Conservation (phyloP, 257 asterid genomes). For the Catharanthus roseus region DNA sequence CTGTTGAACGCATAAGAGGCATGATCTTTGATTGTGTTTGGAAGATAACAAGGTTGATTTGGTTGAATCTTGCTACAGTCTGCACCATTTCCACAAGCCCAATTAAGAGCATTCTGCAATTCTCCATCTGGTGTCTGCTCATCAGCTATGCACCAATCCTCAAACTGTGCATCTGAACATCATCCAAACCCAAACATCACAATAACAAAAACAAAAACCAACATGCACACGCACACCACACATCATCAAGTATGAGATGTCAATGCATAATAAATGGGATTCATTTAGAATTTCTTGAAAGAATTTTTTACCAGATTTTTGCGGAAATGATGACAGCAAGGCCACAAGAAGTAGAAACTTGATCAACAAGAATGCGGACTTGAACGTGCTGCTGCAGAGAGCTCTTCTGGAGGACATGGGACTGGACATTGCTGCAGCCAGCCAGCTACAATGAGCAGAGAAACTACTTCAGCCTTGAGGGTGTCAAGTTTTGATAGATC, state of each 20-base stretch:
- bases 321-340: slow-evolving; percentile 31
- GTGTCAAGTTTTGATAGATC: neutral
- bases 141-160: slow-evolving; percentile 80
- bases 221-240: too few species aligned
- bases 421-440: slow-evolving; percentile 22
- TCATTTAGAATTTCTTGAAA: neutral
- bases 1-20: slow-evolving; percentile 86
- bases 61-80: slow-evolving; percentile 49
- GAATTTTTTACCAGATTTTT: slow-evolving; percentile 35
- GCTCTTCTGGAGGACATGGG: slow-evolving; percentile 13
- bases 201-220: neutral
- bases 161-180: slow-evolving; percentile 56
- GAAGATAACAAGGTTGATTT: slow-evolving; percentile 40
- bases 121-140: slow-evolving; percentile 63
- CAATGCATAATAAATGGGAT: neutral
- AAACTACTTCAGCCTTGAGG: neutral
- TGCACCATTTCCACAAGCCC: slow-evolving; percentile 87
- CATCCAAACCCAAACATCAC: too few species aligned
- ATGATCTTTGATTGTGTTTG: slow-evolving; percentile 54
- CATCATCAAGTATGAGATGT: neutral
- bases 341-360: slow-evolving; percentile 32
- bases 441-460: neutral
- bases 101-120: slow-evolving; percentile 46
- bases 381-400: slow-evolving; percentile 11
- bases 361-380: slow-evolving; percentile 15